Evolutionary conservation across 2,329 filamentous ascomycete genomes (phyloP).

Genomic region (Exophiala phaeomuriformis): DNA sequence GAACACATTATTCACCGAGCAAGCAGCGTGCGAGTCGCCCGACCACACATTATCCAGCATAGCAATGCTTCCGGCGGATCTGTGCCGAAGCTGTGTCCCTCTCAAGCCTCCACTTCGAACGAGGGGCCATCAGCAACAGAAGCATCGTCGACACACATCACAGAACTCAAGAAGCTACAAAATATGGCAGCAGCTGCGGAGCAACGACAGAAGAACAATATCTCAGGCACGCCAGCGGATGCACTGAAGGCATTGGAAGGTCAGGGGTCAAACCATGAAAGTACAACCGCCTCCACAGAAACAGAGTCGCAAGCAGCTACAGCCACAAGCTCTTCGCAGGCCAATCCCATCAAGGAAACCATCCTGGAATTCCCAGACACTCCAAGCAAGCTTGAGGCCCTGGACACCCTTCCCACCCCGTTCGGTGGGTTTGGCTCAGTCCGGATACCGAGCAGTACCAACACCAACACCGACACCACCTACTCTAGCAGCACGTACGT

Average conservation of each 20-base stretch:
- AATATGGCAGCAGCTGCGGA: neutral
- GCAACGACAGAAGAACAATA: neutral
- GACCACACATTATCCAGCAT: slow-evolving; percentile 23
- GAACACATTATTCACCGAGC: slow-evolving; percentile 23
- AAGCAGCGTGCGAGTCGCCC: slow-evolving; percentile 25
- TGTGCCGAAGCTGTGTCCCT: slow-evolving; percentile 12
- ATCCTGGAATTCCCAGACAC: slow-evolving; percentile 16
- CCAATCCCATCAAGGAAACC: slow-evolving; percentile 11
- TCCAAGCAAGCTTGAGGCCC: slow-evolving; percentile 11
- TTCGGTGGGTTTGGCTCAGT: slow-evolving; percentile 23
- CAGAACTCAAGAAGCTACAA: slow-evolving; percentile 2
- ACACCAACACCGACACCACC: slow-evolving; percentile 1
- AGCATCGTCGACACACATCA: neutral
- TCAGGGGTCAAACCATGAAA: neutral
- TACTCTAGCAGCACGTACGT: slow-evolving; percentile 10
- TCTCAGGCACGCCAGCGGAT: slow-evolving; percentile 8
- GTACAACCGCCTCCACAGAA: slow-evolving; percentile 1
- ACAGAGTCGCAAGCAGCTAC: neutral
- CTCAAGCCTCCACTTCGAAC: slow-evolving; percentile 2
- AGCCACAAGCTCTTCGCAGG: neutral
- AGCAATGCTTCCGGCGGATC: slow-evolving; percentile 17
- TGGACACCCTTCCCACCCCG: slow-evolving; percentile 20
- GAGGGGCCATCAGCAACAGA: neutral
- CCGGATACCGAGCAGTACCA: slow-evolving; percentile 9
- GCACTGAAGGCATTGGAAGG: slow-evolving; percentile 21